Base-by-base conservation (phyloP, 768 basidiomycete genomes). In the Hericium coralloides region DNA sequence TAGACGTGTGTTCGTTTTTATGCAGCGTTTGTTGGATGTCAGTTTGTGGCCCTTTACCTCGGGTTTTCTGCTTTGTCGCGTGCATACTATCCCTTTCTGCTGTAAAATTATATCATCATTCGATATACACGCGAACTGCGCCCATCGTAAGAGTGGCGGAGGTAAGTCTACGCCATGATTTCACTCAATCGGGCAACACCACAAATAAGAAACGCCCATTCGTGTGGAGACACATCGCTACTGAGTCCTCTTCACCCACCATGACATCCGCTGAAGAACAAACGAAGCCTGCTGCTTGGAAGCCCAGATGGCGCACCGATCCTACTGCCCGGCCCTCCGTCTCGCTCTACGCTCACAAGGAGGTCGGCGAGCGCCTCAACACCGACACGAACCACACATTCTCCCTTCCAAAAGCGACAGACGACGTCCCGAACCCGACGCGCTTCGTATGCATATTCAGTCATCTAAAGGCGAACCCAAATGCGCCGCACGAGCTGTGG, bases 1-100 rank as follows among this genome's bases (percentile, higher is more conserved):
- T 92, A 65, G 78, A 54, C 56, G 38, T 52, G 38, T 37, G 20
- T 48, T 38, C 55, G 5, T 52, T 49, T 4, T 47, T 36, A 60
- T 38, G 12, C 15, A 4, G 36, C 36, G 14, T 47, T 17, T 15
- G 22, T 47, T 26, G 26, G 52, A 53, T 45, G n/a, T 20, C 15
- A n/a, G 15, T 18, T 45, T 20, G 18, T 45, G 20, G 15, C 43
- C 20, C n/a, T 20, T 31, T 5, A 7, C 10, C 7, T 31, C 8
- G 31, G 8, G 31, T 8, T 20, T 45, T 45, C 43, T 45, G 43
- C 43, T 45, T 45, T n/a, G 20, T 45, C n/a, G 20, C 43, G 7
- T 45, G n/a, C 43, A 45, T 20, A 45, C 20, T 45, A n/a, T 45
- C 20, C 8, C n/a, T 7, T 20, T 45, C n/a, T 18, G 43, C 15